Evolutionary conservation across 2,329 filamentous ascomycete genomes (phyloP).

Genomic region (Ophiocordyceps australis): DNA sequence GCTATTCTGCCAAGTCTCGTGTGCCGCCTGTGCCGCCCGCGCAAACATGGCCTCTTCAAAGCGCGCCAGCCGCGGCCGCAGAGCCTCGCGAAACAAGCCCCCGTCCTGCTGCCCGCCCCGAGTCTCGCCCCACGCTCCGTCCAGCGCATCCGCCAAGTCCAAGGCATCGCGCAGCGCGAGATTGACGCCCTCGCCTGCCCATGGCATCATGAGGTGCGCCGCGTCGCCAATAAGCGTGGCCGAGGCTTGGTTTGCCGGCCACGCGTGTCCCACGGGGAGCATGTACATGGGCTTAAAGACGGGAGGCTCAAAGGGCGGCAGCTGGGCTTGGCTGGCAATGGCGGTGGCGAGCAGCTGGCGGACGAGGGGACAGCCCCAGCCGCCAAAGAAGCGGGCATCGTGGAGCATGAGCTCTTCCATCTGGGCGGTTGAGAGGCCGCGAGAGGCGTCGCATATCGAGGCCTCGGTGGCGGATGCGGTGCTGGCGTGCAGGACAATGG

Average conservation of each 20-base stretch:
- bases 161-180: conserved; percentile 29
- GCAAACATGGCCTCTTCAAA: conserved; percentile 1
- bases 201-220: conserved; percentile 32
- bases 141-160: conserved; percentile 18
- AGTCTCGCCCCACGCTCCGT: conserved; percentile 1
- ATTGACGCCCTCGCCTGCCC: conserved; percentile 35
- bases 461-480: conserved; percentile 9
- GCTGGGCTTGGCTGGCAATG: conserved; percentile 9
- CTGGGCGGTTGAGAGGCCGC: conserved; percentile 3
- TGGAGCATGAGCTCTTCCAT: conserved; percentile 7
- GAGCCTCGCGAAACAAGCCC: conserved; percentile 3
- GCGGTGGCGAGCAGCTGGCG: conserved; percentile 10
- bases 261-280: conserved; percentile 22
- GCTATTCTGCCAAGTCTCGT: conserved; percentile 3
- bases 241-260: conserved; percentile 20
- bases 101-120: background rate
- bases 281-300: conserved; percentile 11
- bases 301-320: conserved; percentile 3
- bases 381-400: conserved; percentile 6
- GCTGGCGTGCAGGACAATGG: conserved; percentile 11
- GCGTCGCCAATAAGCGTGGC: conserved; percentile 37
- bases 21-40: conserved; percentile 1
- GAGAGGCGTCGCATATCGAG: conserved; percentile 2
- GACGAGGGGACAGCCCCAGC: conserved; percentile 9
- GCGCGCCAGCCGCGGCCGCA: conserved; percentile 4